phyloP scores from a whole-genome alignment of 2,329 filamentous ascomycete genomes.

The Xylariaceae sp. region DNA sequence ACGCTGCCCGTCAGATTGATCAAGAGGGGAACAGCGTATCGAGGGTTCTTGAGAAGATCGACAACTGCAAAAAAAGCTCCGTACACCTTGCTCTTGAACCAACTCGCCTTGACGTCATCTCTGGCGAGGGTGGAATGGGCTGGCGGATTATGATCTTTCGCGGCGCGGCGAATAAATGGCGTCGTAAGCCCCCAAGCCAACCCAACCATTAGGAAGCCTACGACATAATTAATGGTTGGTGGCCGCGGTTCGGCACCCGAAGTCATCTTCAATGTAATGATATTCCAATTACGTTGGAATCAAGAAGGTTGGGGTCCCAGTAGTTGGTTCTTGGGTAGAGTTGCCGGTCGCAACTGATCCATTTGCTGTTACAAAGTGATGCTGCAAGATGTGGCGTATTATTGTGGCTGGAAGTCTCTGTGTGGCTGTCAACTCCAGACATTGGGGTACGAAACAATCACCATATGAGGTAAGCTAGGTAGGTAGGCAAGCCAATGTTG shows the following conservation, averaged over 20 bases:
- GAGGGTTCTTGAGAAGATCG: slow-evolving; percentile 75
- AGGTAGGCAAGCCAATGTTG: too few relatives aligned
- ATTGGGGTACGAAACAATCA: too few relatives aligned
- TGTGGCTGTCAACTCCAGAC: too few relatives aligned
- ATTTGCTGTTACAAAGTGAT: too few relatives aligned
- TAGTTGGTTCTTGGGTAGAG: too few relatives aligned
- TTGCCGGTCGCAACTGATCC: too few relatives aligned
- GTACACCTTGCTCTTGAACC: slow-evolving; percentile 58
- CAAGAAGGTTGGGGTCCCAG: too few relatives aligned
- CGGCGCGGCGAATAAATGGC: slow-evolving; percentile 84
- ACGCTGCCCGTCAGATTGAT: slow-evolving; percentile 89
- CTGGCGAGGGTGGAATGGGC: slow-evolving; percentile 51
- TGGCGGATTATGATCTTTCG: slow-evolving; percentile 66
- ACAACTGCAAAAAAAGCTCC: slow-evolving; percentile 68
- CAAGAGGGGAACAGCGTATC: slow-evolving; percentile 79
- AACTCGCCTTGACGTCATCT: slow-evolving; percentile 49
- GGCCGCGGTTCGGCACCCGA: slow-evolving; percentile 32
- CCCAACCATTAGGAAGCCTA: slow-evolving; percentile 87
- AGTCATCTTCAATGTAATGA: slow-evolving; percentile 3
- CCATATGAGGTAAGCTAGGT: too few relatives aligned
- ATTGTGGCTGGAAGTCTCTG: too few relatives aligned
- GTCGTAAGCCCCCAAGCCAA: slow-evolving; percentile 92
- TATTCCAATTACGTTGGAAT: too few relatives aligned
- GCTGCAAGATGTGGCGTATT: too few relatives aligned
- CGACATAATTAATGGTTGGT: slow-evolving; percentile 71